Evolutionary conservation across 441 rosid species (phyloP), one percentile per base, ranked within the genome.

Genomic region (Erodium texanum): DNA sequence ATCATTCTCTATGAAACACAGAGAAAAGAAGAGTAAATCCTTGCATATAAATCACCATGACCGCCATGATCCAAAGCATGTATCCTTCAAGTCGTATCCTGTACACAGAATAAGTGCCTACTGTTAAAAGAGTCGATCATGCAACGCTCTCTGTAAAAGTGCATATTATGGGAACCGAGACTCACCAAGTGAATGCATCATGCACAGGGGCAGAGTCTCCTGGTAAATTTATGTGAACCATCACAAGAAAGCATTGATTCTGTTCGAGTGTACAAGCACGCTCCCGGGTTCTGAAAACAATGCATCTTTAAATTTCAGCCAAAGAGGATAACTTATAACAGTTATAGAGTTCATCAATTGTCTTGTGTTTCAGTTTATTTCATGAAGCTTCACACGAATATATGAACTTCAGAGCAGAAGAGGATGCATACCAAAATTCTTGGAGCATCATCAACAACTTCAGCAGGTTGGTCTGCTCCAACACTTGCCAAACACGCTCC

Each of bases 121-220:
- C n/a, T 38, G 43, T 38, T 38, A 7, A 38, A 9, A 38, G 32
- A 27, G 32, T 27, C 32, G 32, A 27, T 27, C 32, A 27, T n/a
- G n/a, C n/a, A n/a, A 32, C 43, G 10, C 43, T 41, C 48, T n/a
- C 18, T 5, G 18, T 48, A n/a, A n/a, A 48, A 48, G 54, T 48
- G 54, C 18, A 48, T 15, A 38, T 45, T 18, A 45, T 45, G 52
- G 68, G 14, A 62, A 71, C 24, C 27, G 38, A 38, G 67, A 76
- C 79, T 74, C 68, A 86, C 90, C 69, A 62, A 54, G 8, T 18
- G 16, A 20, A 20, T 58, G 68, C 65, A 71, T 76, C 81, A 90
- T n/a, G 96, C 93, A 78, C 98, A 89, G 12, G 96, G 97, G 75
- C 96, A 90, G 69, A 90, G 93, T 80, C 97, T 84, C 85, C 84